Conservation (phyloP, 2,329 filamentous ascomycete genomes). For the Botrytis paeoniae region DNA sequence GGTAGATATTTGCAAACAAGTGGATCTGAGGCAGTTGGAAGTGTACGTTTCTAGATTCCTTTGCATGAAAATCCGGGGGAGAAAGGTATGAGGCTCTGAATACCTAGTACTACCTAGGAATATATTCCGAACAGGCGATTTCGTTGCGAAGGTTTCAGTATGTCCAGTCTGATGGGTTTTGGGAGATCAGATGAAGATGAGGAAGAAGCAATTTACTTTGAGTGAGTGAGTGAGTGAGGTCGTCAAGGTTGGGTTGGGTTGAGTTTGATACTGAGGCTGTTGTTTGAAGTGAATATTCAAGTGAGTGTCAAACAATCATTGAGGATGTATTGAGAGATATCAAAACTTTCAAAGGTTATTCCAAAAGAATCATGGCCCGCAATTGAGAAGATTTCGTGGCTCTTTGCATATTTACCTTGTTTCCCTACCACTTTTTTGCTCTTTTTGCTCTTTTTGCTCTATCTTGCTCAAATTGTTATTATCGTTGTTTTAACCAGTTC, state of each 20-base stretch:
- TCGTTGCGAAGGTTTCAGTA: slow-evolving; percentile 11
- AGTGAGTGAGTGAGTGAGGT: not conserved
- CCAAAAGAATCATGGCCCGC: not conserved
- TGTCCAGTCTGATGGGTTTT: not conserved
- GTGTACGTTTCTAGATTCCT: slow-evolving; percentile 17
- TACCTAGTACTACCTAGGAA: not conserved
- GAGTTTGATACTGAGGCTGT: not conserved
- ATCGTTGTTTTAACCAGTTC: slow-evolving; percentile 4
- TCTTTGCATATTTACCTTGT: not conserved
- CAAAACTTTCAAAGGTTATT: not conserved
- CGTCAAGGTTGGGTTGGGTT: not conserved
- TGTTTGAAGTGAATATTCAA: not conserved
- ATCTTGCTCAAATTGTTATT: slow-evolving; percentile 8
- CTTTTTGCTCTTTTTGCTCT: not conserved
- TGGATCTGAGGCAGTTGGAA: slow-evolving; percentile 14
- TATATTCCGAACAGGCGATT: not conserved
- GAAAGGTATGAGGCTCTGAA: slow-evolving; percentile 2
- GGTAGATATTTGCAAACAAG: slow-evolving; percentile 21
- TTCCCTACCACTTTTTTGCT: not conserved
- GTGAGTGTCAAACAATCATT: not conserved
- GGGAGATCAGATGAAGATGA: not conserved
- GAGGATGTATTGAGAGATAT: not conserved
- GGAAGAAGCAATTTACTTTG: not conserved
- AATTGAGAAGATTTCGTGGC: not conserved
- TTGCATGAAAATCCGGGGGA: slow-evolving; percentile 8